Evolutionary conservation across 768 basidiomycete genomes (phyloP), one percentile per base, ranked within the genome.

Genomic region (Cystoderma amianthinum): DNA sequence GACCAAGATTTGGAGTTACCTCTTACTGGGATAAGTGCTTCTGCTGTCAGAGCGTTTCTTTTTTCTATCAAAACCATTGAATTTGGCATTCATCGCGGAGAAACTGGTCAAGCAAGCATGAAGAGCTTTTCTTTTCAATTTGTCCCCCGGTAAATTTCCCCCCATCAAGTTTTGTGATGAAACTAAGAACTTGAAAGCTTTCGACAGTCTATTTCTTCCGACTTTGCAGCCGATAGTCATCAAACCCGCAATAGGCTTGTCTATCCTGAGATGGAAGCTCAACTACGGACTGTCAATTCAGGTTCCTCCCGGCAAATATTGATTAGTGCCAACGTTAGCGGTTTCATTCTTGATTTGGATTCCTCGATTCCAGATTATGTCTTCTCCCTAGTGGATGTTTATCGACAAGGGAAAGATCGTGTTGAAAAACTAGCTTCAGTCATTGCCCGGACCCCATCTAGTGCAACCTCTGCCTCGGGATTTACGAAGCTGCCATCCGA

Each of bases 261-360:
- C 17, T 92, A 91, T 55, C 87, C 91, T 7, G 72, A 83, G 53
- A 85, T 95, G 82, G 76, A 71, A 35, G 86, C 85, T 0, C 76
- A 84, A 22, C 64, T 91, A 39, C 76, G 75, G 12, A 77, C 80
- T 1, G 69, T 76, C 2, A 66, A 67, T 12, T 68, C 72, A 1
- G 58, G 61, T 2, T 56, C 67, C 3, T 68, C 70, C 13, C 72
- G 76, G 23, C 71, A 75, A 42, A 60, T 87, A 17, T 76, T 75
- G 64, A 63, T 88, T 41, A 63, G 65, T 19, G 85, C 85, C 1
- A 75, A 70, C 39, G 84, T 95, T 50, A 85, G 79, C 52, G 92
- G 92, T 10, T 92, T 94, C 56, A 70, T 87, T 36, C 66, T 94
- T 43, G 87, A 93, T 52, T 64, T 95, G 17, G 90, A 93, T 55